These are phyloP conservation scores for Zasmidium cellare DNA, from an alignment of 2,329 filamentous ascomycete genomes.

Conservation along the genomic window DNA sequence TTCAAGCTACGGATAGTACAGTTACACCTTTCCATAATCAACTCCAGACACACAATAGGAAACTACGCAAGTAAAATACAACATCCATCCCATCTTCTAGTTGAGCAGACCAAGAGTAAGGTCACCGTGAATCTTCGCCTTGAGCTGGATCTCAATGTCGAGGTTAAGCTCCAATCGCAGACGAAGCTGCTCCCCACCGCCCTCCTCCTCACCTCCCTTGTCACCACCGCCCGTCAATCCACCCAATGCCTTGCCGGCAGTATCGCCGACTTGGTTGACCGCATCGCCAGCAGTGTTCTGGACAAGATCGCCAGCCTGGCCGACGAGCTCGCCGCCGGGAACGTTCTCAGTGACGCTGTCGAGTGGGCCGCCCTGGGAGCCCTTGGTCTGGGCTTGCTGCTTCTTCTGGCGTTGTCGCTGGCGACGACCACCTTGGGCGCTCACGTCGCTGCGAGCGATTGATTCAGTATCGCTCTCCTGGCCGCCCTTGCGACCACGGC, in stretches of 20 bases:
- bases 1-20: slow-evolving; percentile 7
- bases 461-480: slow-evolving; percentile 55
- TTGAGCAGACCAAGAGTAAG: slow-evolving; percentile 57
- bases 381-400: slow-evolving; percentile 41
- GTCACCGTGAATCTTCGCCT: slow-evolving; percentile 66
- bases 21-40: slow-evolving; percentile 6
- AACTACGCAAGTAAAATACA: neutral
- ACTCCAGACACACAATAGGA: neutral
- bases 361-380: slow-evolving; percentile 50
- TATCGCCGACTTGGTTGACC: slow-evolving; percentile 45
- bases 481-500: slow-evolving; percentile 46
- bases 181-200: slow-evolving; percentile 54
- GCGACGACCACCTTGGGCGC: slow-evolving; percentile 54
- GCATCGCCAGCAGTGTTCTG: slow-evolving; percentile 54
- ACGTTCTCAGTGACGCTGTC: slow-evolving; percentile 57
- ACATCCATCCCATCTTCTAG: slow-evolving; percentile 17
- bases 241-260: slow-evolving; percentile 47
- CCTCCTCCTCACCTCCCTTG: slow-evolving; percentile 38
- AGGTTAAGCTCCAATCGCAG: slow-evolving; percentile 61
- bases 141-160: slow-evolving; percentile 63
- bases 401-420: slow-evolving; percentile 56
- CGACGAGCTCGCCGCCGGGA: slow-evolving; percentile 53
- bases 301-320: slow-evolving; percentile 57
- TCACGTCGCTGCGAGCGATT: slow-evolving; percentile 55
- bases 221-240: slow-evolving; percentile 42